These are phyloP conservation scores for Mycena maculata DNA, from an alignment of 768 basidiomycete species.

Conservation along the genomic window DNA sequence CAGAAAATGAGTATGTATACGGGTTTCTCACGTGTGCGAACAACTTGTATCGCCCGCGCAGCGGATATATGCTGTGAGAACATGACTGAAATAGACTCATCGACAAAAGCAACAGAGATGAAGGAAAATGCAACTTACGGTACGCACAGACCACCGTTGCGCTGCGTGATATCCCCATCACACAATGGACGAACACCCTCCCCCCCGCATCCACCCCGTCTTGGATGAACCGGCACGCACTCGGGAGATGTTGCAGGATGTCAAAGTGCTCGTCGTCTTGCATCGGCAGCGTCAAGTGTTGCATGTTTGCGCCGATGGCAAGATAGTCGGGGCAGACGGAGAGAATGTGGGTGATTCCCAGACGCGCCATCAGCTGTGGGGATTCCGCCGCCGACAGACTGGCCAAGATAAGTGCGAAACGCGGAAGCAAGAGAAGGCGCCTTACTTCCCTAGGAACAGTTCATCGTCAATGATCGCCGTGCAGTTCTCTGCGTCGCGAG, in stretches of 20 bases:
- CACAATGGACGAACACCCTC: conserved; percentile 62
- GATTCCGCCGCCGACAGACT: conserved; percentile 50
- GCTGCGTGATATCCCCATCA: conserved; percentile 64
- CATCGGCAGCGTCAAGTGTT: conserved; percentile 21
- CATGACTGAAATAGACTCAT: conserved; percentile 43
- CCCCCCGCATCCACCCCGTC: conserved; percentile 53
- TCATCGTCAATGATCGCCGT: conserved; percentile 44
- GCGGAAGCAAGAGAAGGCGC: not conserved
- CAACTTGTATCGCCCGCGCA: conserved; percentile 44
- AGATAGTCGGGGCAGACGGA: conserved; percentile 52
- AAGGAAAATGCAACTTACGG: conserved; percentile 42
- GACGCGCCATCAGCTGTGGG: conserved; percentile 39
- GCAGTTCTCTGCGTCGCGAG: conserved; percentile 28
- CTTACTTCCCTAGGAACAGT: conserved; percentile 52
- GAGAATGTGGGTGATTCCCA: conserved; percentile 51
- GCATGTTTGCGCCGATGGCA: conserved; percentile 37
- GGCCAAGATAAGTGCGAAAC: conserved; percentile 3
- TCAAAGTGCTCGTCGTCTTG: conserved; percentile 41
- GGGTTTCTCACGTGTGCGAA: conserved; percentile 47
- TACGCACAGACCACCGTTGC: conserved; percentile 56
- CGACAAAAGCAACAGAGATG: not conserved
- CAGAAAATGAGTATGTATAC: conserved; percentile 6
- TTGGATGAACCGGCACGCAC: conserved; percentile 60
- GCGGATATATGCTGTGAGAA: conserved; percentile 46
- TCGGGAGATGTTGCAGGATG: conserved; percentile 59